A percentile compares a stretch with the other conserved stretches of the same genome.
Conservation (phyloP, 1,139 yeast genomes). For the Yamadazyma atmosphaerica region DNA sequence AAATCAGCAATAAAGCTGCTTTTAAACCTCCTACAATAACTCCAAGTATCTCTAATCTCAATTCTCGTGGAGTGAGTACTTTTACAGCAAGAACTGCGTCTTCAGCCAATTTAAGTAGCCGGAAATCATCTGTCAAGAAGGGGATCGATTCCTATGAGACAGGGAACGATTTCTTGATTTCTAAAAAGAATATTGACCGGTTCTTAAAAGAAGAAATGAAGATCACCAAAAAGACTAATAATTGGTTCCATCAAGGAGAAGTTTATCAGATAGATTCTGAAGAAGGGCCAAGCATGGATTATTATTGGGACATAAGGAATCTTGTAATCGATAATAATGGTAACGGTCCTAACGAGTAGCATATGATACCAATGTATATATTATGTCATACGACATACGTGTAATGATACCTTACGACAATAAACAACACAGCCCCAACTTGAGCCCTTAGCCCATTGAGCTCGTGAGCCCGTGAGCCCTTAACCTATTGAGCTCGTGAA, state of each 20-base stretch:
- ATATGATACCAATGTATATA: no score
- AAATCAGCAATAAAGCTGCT: slow-evolving; percentile 6
- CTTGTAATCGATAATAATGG: slow-evolving; percentile 47
- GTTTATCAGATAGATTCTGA: slow-evolving; percentile 20
- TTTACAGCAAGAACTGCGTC: slow-evolving; percentile 42
- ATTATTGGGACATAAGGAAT: slow-evolving; percentile 54
- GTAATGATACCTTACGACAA: no score
- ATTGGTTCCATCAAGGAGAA: slow-evolving; percentile 53
- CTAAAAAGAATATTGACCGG: slow-evolving; percentile 38
- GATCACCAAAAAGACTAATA: slow-evolving; percentile 46
- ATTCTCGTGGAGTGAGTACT: slow-evolving; percentile 23
- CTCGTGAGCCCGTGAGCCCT: slow-evolving; percentile 4
- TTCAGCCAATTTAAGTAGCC: slow-evolving; percentile 4
- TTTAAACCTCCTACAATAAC: slow-evolving; percentile 5
- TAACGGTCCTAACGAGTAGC: neutral
- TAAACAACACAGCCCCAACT: no score
- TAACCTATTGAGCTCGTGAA: neutral
- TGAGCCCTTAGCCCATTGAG: no score
- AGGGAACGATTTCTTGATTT: slow-evolving; percentile 41
- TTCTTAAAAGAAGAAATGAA: slow-evolving; percentile 53
- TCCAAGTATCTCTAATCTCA: neutral
- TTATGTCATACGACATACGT: no score
- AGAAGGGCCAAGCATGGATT: slow-evolving; percentile 24
- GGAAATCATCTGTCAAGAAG: neutral
- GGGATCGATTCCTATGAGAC: slow-evolving; percentile 16